phyloP scores from a whole-genome alignment of 495 filamentous ascomycete species.

The Podospora pseudoanserina region DNA sequence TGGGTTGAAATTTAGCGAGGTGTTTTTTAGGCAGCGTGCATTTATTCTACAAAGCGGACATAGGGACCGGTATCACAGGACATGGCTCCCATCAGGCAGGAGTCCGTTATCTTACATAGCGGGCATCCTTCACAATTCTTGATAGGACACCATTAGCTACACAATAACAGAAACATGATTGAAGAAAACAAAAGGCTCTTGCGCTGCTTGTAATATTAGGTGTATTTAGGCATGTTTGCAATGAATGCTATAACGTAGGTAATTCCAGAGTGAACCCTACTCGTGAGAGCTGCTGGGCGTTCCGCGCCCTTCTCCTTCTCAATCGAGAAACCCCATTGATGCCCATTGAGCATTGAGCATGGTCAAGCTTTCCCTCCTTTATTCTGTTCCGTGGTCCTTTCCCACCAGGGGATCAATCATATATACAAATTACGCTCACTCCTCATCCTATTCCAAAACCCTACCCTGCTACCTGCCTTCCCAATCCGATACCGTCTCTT shows the following conservation, averaged over 20 bases:
- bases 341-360: neutral
- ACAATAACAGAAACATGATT: neutral
- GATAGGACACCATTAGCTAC: neutral
- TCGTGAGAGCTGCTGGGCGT: neutral
- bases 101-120: neutral
- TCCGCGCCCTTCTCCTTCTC: neutral
- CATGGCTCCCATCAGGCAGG: neutral
- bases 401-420: slow-evolving; percentile 1
- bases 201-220: neutral
- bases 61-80: neutral
- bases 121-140: neutral
- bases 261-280: neutral
- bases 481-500: neutral
- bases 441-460: neutral
- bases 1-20: slow-evolving; percentile 7
- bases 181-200: neutral
- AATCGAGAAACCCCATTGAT: neutral
- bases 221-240: neutral
- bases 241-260: neutral
- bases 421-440: neutral
- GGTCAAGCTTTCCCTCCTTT: slow-evolving; percentile 1
- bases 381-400: neutral
- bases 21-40: neutral
- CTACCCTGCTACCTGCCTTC: neutral
- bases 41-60: neutral